Evolutionary conservation across 2,329 filamentous ascomycete genomes (phyloP).

Genomic region (Penicillium nordicum): DNA sequence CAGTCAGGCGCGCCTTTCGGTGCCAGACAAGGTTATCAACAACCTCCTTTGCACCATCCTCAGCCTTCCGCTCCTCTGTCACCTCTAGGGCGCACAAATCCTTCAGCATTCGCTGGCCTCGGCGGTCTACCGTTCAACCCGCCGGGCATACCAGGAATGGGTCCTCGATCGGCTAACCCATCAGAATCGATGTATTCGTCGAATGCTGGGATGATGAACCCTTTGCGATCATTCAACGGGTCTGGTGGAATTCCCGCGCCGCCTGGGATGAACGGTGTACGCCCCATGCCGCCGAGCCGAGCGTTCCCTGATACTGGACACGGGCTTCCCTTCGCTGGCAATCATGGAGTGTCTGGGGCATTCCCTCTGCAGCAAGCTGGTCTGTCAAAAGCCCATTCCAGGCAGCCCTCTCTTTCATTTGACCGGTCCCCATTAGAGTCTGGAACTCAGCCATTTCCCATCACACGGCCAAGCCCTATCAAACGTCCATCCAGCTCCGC

Average conservation of each 20-base stretch:
- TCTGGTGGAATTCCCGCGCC: slow-evolving; percentile 53
- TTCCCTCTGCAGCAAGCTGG: slow-evolving; percentile 37
- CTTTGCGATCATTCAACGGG: slow-evolving; percentile 53
- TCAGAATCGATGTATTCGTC: slow-evolving; percentile 56
- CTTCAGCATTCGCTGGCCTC: slow-evolving; percentile 49
- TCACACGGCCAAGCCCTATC: slow-evolving; percentile 80
- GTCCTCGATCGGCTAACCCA: slow-evolving; percentile 50
- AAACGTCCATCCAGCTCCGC: slow-evolving; percentile 75
- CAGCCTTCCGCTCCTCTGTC: slow-evolving; percentile 63
- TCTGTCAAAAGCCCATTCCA: slow-evolving; percentile 60
- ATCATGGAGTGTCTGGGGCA: slow-evolving; percentile 42
- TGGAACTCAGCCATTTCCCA: slow-evolving; percentile 63
- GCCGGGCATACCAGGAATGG: slow-evolving; percentile 53
- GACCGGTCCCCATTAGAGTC: slow-evolving; percentile 59
- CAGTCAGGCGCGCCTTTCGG: slow-evolving; percentile 63
- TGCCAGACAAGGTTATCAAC: slow-evolving; percentile 57
- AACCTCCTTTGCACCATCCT: slow-evolving; percentile 54
- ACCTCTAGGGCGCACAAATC: slow-evolving; percentile 60
- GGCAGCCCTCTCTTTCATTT: slow-evolving; percentile 68
- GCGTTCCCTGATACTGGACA: slow-evolving; percentile 50
- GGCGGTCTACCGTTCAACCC: slow-evolving; percentile 54
- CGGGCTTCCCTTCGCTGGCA: slow-evolving; percentile 41
- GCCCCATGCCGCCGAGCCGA: slow-evolving; percentile 57
- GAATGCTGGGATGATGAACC: slow-evolving; percentile 51
- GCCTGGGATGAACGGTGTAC: slow-evolving; percentile 60